Evolutionary conservation across 257 asterid genomes (phyloP).

Genomic region (Lithospermum erythrorhizon): DNA sequence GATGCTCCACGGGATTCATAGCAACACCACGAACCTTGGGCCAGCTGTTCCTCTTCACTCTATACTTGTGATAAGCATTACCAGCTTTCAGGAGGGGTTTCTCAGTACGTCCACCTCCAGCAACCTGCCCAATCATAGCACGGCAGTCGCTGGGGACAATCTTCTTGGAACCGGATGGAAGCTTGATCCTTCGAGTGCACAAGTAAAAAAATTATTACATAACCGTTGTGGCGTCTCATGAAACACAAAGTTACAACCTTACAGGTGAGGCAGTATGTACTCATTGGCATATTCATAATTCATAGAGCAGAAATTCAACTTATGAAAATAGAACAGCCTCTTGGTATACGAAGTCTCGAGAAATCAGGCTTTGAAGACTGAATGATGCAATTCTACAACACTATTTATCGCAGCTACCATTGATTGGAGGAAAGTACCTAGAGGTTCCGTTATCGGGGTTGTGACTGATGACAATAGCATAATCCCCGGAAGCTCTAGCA

Average conservation of each 20-base stretch:
- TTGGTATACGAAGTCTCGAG: too few relatives aligned
- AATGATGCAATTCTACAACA: too few relatives aligned
- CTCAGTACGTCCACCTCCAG: constrained; percentile 80
- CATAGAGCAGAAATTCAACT: background rate
- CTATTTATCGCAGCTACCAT: too few relatives aligned
- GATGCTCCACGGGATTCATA: constrained; percentile 64
- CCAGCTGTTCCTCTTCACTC: constrained; percentile 28
- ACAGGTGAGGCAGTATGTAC: too few relatives aligned
- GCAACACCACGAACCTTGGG: constrained; percentile 26
- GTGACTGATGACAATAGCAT: constrained; percentile 65
- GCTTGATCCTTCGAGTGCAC: constrained; percentile 37
- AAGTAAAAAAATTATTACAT: background rate
- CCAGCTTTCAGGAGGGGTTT: constrained; percentile 71
- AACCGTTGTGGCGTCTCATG: background rate
- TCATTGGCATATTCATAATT: too few relatives aligned
- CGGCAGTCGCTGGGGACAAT: constrained; percentile 64
- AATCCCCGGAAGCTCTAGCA: constrained; percentile 71
- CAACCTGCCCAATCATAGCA: constrained; percentile 83
- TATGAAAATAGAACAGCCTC: too few relatives aligned
- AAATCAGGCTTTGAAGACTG: too few relatives aligned
- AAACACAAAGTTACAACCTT: too few relatives aligned
- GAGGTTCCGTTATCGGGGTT: constrained; percentile 69
- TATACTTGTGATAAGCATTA: constrained; percentile 56
- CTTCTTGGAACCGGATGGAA: constrained; percentile 75
- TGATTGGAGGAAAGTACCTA: constrained; percentile 27